Evolutionary conservation across 768 basidiomycete species (phyloP).

Genomic region (Suillus ampliporus): DNA sequence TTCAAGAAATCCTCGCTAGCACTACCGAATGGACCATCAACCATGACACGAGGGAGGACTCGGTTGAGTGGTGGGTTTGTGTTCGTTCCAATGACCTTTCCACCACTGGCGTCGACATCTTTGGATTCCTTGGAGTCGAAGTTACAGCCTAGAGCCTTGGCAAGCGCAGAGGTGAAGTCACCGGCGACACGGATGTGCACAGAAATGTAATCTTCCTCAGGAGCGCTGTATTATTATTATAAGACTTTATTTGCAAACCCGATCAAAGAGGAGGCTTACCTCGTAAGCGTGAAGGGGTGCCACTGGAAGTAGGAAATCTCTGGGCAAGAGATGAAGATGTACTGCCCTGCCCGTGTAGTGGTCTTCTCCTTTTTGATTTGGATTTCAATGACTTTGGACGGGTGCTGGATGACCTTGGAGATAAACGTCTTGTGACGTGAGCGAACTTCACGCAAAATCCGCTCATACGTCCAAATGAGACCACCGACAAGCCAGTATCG

Average conservation of each 20-base stretch:
- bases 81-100: conserved; percentile 64
- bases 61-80: conserved; percentile 68
- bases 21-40: conserved; percentile 94
- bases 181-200: conserved; percentile 93
- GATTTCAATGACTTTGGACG: conserved; percentile 91
- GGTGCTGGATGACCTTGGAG: conserved; percentile 94
- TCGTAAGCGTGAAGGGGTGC: conserved; percentile 96
- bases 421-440: conserved; percentile 92
- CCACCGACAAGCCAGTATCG: conserved; percentile 92
- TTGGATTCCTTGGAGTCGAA: conserved; percentile 62
- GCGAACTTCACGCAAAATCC: conserved; percentile 89
- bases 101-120: conserved; percentile 50
- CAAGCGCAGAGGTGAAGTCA: conserved; percentile 86
- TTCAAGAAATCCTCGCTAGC: conserved; percentile 92
- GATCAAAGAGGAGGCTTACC: conserved; percentile 42
- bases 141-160: conserved; percentile 84
- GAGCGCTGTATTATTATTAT: conserved; percentile 58
- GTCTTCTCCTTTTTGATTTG: conserved; percentile 98
- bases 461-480: conserved; percentile 84
- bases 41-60: conserved; percentile 89
- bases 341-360: conserved; percentile 83
- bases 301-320: conserved; percentile 95
- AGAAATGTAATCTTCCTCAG: conserved; percentile 94
- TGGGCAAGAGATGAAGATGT: conserved; percentile 91
- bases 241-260: neutral